Percentiles rank a stretch among this genome's conserved stretches.
phyloP scores from a whole-genome alignment of 306 rosid genomes.

The Cicer judaicum region DNA sequence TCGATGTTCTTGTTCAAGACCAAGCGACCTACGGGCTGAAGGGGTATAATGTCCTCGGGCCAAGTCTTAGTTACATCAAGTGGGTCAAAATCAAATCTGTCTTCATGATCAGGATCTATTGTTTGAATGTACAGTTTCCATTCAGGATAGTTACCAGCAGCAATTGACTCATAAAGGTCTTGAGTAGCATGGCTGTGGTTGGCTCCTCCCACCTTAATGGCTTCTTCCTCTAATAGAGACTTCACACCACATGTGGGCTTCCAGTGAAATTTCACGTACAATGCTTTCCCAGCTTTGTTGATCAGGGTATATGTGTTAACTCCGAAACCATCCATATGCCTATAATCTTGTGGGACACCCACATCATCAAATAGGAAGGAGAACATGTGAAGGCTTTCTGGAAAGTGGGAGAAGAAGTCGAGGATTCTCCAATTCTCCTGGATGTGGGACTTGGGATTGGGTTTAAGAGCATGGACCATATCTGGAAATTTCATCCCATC shows the following conservation, averaged over 20 bases:
- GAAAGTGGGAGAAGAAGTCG: conserved; percentile 92
- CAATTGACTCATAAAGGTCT: conserved; percentile 90
- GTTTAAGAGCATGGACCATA: conserved; percentile 90
- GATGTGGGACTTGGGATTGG: conserved; percentile 91
- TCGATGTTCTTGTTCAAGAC: conserved; percentile 90
- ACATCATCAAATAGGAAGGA: conserved; percentile 81
- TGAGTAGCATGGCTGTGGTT: conserved; percentile 97
- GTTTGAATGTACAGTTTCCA: conserved; percentile 93
- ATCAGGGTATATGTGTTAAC: conserved; percentile 84
- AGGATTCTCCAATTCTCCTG: conserved; percentile 93
- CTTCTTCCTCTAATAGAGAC: conserved; percentile 83
- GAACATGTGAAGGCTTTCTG: conserved; percentile 92
- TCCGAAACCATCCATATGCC: conserved; percentile 97
- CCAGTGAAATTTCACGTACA: conserved; percentile 93
- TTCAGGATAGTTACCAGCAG: conserved; percentile 97
- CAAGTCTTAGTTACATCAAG: conserved; percentile 95
- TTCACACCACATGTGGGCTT: conserved; percentile 82
- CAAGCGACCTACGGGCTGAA: conserved; percentile 96
- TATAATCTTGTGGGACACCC: conserved; percentile 88
- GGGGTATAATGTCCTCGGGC: conserved; percentile 94
- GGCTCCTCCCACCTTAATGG: conserved; percentile 82
- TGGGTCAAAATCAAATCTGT: conserved; percentile 88
- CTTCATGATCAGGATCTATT: conserved; percentile 92
- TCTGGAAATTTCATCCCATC: conserved; percentile 96
- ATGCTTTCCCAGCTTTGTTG: conserved; percentile 78